Evolutionary conservation across 768 basidiomycete genomes (phyloP).

Genomic region (Exidia glandulosa): DNA sequence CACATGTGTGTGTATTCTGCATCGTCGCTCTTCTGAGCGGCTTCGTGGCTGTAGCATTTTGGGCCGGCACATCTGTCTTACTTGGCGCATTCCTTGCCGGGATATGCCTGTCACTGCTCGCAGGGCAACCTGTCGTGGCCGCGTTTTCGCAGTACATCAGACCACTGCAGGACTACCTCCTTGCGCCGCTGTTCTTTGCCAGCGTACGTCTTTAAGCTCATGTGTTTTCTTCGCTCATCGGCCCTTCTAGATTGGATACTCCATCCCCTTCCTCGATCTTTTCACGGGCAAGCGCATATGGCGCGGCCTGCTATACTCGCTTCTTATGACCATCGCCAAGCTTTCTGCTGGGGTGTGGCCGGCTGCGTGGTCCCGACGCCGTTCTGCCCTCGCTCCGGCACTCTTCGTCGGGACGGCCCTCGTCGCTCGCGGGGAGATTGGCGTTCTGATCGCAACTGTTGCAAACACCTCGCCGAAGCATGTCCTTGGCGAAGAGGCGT

Average conservation of each 20-base stretch:
- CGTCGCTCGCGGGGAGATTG: conserved; percentile 61
- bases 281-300: conserved; percentile 32
- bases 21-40: conserved; percentile 29
- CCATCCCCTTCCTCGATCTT: conserved; percentile 39
- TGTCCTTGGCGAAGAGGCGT: conserved; percentile 29
- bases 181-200: conserved; percentile 56
- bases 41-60: conserved; percentile 37
- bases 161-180: conserved; percentile 29
- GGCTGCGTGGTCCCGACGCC: conserved; percentile 6
- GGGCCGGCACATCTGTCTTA: conserved; percentile 47
- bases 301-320: conserved; percentile 44
- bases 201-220: not conserved
- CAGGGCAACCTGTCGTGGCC: conserved; percentile 10
- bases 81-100: conserved; percentile 56
- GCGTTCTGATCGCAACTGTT: conserved; percentile 43
- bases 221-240: not conserved
- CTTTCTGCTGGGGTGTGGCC: conserved; percentile 34
- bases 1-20: conserved; percentile 18
- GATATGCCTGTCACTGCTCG: conserved; percentile 30
- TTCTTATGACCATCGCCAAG: conserved; percentile 50
- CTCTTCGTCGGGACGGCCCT: conserved; percentile 44
- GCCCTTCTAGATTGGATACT: conserved; percentile 40
- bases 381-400: conserved; percentile 11
- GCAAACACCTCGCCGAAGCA: conserved; percentile 19
- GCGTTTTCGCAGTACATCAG: conserved; percentile 28